These are phyloP conservation scores for Quillaja saponaria DNA, from an alignment of 306 rosid species.

Conservation along the genomic window DNA sequence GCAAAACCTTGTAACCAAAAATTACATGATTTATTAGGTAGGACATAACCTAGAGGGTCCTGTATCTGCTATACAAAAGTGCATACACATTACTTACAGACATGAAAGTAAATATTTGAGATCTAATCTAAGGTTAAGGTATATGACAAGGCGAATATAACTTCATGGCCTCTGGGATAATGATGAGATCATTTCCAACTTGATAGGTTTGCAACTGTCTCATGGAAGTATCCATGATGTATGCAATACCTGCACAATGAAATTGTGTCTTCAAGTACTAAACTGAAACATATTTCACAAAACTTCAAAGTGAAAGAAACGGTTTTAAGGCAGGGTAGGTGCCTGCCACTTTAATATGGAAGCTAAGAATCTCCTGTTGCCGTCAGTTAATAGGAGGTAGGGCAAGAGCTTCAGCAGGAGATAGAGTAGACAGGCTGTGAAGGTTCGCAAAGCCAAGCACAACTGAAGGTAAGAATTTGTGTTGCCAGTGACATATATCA, in stretches of 20 bases:
- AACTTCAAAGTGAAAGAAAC: too few species aligned
- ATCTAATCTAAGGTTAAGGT: conserved; percentile 19
- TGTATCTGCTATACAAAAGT: conserved; percentile 33
- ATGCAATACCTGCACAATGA: too few species aligned
- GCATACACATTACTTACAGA: conserved; percentile 17
- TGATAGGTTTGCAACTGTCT: conserved; percentile 25
- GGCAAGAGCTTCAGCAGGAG: not conserved
- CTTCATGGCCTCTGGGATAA: conserved; percentile 15
- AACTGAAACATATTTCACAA: too few species aligned
- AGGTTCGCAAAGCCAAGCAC: not conserved
- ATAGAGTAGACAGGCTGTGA: not conserved
- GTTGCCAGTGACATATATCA: too few species aligned
- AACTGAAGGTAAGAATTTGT: not conserved
- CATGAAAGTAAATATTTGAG: conserved; percentile 22
- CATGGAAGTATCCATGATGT: conserved; percentile 21
- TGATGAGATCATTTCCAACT: conserved; percentile 27
- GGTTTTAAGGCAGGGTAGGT: too few species aligned
- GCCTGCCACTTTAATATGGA: too few species aligned
- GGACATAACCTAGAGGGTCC: conserved; percentile 21
- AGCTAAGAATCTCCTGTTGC: too few species aligned
- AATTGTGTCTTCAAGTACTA: too few species aligned
- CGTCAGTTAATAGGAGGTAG: too few species aligned
- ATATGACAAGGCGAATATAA: conserved; percentile 29
- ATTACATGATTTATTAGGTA: conserved; percentile 27
- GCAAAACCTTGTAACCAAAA: conserved; percentile 7